Evolutionary conservation across 164 flowering plant genomes (phyloP).

Genomic region (Dillenia suffruticosa): DNA sequence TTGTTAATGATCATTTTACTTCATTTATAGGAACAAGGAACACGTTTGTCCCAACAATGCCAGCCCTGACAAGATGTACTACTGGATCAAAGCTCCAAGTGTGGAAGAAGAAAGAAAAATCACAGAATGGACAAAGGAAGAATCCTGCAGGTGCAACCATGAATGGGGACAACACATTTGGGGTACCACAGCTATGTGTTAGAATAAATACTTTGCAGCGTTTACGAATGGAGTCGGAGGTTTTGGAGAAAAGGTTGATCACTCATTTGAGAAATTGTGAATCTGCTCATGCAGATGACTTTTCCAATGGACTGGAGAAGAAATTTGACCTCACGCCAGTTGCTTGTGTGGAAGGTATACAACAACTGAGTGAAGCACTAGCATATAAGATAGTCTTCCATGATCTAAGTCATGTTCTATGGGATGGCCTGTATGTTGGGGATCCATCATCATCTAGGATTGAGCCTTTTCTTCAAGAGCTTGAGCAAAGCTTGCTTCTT

Average conservation of each 20-base stretch:
- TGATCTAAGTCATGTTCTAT: conserved; percentile 61
- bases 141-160: conserved; percentile 55
- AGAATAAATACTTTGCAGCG: conserved; percentile 78
- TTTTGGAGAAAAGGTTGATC: conserved; percentile 44
- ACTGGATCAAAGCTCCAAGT: conserved; percentile 65
- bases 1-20: conserved; percentile 1
- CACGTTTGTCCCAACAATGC: conserved; percentile 78
- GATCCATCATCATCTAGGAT: conserved; percentile 61
- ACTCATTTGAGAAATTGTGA: conserved; percentile 40
- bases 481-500: conserved; percentile 53
- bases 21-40: conserved; percentile 61
- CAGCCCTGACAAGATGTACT: conserved; percentile 87
- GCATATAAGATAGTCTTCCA: conserved; percentile 73
- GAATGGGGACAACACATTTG: conserved; percentile 42
- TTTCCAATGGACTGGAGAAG: conserved; percentile 35
- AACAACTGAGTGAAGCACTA: conserved; percentile 61
- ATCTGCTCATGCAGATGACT: conserved; percentile 28
- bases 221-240: conserved; percentile 56
- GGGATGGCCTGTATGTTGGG: conserved; percentile 77
- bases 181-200: conserved; percentile 65
- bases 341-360: conserved; percentile 71
- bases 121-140: conserved; percentile 39
- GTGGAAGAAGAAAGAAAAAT: conserved; percentile 83
- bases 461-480: conserved; percentile 65
- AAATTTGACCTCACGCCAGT: conserved; percentile 56